Evolutionary conservation across 768 basidiomycete genomes (phyloP).

Genomic region (Austroboletus festivus): DNA sequence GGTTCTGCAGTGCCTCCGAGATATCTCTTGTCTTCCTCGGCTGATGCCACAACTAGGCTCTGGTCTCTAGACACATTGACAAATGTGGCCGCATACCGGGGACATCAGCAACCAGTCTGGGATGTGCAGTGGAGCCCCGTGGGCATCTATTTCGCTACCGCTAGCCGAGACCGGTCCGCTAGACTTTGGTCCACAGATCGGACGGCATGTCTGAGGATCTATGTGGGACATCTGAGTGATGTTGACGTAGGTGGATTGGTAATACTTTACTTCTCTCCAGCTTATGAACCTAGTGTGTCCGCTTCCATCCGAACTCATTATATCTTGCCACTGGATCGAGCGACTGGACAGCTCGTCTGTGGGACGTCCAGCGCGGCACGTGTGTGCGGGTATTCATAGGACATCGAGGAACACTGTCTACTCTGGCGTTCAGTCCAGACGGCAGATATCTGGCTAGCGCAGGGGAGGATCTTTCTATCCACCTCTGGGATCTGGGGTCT

Average conservation of each 20-base stretch:
- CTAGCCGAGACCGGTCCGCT: constrained; percentile 90
- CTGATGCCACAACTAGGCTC: constrained; percentile 84
- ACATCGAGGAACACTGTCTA: constrained; percentile 84
- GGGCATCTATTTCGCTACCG: constrained; percentile 98
- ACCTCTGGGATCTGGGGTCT: constrained; percentile 95
- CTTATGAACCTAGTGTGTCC: constrained; percentile 64
- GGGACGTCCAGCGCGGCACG: constrained; percentile 96
- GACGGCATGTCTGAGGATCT: constrained; percentile 80
- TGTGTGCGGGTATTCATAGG: constrained; percentile 96
- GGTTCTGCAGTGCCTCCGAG: constrained; percentile 85
- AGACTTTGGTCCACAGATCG: constrained; percentile 96
- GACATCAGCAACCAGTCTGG: constrained; percentile 98
- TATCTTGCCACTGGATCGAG: constrained; percentile 97
- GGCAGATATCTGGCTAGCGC: constrained; percentile 92
- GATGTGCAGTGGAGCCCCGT: constrained; percentile 98
- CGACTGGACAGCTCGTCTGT: constrained; percentile 92
- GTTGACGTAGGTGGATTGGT: constrained; percentile 73
- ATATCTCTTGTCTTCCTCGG: constrained; percentile 87
- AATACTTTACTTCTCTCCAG: constrained; percentile 1
- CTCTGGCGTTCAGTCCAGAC: constrained; percentile 88
- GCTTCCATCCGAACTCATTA: constrained; percentile 96
- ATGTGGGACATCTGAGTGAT: constrained; percentile 94
- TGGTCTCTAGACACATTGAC: constrained; percentile 97
- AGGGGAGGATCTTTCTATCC: constrained; percentile 89
- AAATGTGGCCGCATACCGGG: constrained; percentile 90